These are phyloP conservation scores for Alnus glutinosa DNA, from an alignment of 306 rosid species.

Conservation along the genomic window DNA sequence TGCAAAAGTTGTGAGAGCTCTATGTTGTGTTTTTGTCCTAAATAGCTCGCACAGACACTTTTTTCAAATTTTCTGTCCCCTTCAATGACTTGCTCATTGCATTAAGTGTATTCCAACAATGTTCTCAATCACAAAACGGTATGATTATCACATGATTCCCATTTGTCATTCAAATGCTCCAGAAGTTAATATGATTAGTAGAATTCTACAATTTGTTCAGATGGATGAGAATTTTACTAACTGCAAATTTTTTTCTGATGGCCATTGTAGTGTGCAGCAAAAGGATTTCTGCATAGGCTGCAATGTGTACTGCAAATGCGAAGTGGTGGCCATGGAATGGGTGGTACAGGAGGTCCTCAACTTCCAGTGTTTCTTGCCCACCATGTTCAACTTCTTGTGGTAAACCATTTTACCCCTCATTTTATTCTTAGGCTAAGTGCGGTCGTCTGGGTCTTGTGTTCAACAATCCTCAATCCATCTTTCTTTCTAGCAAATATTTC, in stretches of 20 bases:
- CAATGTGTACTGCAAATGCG: slow-evolving; percentile 63
- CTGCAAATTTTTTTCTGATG: slow-evolving; percentile 28
- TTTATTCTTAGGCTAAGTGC: slow-evolving; percentile 24
- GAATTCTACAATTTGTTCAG: background rate
- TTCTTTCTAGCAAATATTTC: slow-evolving; percentile 4
- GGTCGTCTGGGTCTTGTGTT: slow-evolving; percentile 5
- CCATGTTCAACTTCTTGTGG: slow-evolving; percentile 84
- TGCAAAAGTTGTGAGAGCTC: background rate
- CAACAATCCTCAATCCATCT: slow-evolving; percentile 6
- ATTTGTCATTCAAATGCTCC: background rate
- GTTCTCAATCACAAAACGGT: too few relatives aligned
- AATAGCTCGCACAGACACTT: background rate
- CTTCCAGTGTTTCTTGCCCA: slow-evolving; percentile 79
- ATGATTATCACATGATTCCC: too few relatives aligned
- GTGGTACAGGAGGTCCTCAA: slow-evolving; percentile 82
- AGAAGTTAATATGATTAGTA: background rate
- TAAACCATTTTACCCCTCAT: slow-evolving; percentile 31
- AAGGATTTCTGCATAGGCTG: slow-evolving; percentile 48
- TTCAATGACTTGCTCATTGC: background rate
- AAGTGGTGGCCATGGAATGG: slow-evolving; percentile 99
- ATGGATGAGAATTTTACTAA: slow-evolving; percentile 9
- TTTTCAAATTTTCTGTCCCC: background rate
- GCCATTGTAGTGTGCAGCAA: slow-evolving; percentile 57
- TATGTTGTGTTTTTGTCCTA: background rate
- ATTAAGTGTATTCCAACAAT: too few relatives aligned